A percentile compares a stretch with the other conserved stretches of the same genome.
Evolutionary conservation across 1,284 basidiomycete species (phyloP).

Genomic region (Cutaneotrichosporon sp.): DNA sequence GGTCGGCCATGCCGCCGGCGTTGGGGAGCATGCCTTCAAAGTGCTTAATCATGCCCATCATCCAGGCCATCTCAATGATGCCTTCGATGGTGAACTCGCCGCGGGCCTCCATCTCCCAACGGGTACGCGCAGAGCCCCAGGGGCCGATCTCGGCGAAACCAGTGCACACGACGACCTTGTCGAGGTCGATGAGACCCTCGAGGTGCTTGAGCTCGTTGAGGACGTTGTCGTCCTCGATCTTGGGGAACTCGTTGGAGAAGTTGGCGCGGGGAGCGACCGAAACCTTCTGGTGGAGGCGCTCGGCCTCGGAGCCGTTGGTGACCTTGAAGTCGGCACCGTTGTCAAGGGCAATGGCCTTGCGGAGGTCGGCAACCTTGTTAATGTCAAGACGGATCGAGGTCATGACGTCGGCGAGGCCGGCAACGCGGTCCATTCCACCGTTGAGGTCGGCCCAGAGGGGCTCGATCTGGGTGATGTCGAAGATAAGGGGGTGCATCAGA

Average conservation of each 20-base stretch:
- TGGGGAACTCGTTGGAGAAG: constrained; percentile 92
- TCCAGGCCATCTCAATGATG: constrained; percentile 99
- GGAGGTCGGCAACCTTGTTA: constrained; percentile 81
- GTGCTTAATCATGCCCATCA: constrained; percentile 98
- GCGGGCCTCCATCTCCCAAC: constrained; percentile 98
- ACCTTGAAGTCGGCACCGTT: constrained; percentile 93
- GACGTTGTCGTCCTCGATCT: constrained; percentile 65
- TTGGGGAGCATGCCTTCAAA: constrained; percentile 94
- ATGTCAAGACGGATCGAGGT: constrained; percentile 74
- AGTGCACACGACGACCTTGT: constrained; percentile 92
- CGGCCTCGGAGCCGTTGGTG: constrained; percentile 85
- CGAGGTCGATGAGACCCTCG: constrained; percentile 84
- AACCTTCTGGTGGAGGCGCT: constrained; percentile 88
- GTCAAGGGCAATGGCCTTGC: constrained; percentile 88
- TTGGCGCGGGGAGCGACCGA: constrained; percentile 93
- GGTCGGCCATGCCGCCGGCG: constrained; percentile 58
- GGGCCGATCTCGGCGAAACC: constrained; percentile 98
- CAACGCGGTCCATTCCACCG: constrained; percentile 94
- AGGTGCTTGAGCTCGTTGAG: constrained; percentile 73
- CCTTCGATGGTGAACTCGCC: constrained; percentile 95
- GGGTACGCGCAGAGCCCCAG: constrained; percentile 96
- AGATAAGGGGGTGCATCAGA: constrained; percentile 97
- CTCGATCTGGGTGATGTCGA: constrained; percentile 99
- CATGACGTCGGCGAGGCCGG: constrained; percentile 90
- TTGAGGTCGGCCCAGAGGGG: constrained; percentile 98